Evolutionary conservation across 2,329 filamentous ascomycete species (phyloP).

Genomic region (Stemphylium beticola): DNA sequence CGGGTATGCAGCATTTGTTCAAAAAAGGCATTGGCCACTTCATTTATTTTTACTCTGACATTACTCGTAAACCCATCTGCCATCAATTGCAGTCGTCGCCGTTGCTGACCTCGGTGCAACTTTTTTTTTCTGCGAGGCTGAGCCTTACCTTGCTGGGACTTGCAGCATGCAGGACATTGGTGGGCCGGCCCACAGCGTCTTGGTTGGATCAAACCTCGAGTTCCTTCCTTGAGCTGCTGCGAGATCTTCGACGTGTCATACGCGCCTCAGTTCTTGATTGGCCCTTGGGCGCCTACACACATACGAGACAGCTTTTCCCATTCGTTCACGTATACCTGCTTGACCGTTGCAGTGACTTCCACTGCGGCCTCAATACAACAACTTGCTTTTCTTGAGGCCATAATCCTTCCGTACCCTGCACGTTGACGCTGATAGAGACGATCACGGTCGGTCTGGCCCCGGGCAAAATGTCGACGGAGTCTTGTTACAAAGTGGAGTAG

Average conservation of each 20-base stretch:
- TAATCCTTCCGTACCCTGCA: constrained; percentile 12
- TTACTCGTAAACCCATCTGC: not conserved
- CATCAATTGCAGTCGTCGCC: not conserved
- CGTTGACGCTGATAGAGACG: constrained; percentile 10
- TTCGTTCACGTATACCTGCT: constrained; percentile 17
- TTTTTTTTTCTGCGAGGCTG: constrained; percentile 22
- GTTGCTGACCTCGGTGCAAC: not conserved
- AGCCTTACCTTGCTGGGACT: constrained; percentile 13
- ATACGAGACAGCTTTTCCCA: constrained; percentile 16
- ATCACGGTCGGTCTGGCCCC: constrained; percentile 14
- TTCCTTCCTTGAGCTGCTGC: constrained; percentile 12
- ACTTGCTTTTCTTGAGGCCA: constrained; percentile 5
- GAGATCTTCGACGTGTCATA: constrained; percentile 35
- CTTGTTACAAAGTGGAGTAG: constrained; percentile 15
- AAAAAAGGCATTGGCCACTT: not conserved
- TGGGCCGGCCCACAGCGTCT: constrained; percentile 24
- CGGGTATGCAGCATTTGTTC: constrained; percentile 16
- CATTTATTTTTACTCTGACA: not conserved
- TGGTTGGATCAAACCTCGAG: constrained; percentile 28
- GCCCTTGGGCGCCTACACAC: constrained; percentile 10
- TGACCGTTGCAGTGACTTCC: constrained; percentile 2
- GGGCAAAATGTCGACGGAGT: constrained; percentile 1
- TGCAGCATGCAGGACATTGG: constrained; percentile 30
- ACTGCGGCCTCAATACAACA: constrained; percentile 6
- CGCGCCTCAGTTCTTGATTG: constrained; percentile 24